These are phyloP conservation scores for Saussurea involucrata DNA, from an alignment of 129 eudicot species.

Conservation along the genomic window DNA sequence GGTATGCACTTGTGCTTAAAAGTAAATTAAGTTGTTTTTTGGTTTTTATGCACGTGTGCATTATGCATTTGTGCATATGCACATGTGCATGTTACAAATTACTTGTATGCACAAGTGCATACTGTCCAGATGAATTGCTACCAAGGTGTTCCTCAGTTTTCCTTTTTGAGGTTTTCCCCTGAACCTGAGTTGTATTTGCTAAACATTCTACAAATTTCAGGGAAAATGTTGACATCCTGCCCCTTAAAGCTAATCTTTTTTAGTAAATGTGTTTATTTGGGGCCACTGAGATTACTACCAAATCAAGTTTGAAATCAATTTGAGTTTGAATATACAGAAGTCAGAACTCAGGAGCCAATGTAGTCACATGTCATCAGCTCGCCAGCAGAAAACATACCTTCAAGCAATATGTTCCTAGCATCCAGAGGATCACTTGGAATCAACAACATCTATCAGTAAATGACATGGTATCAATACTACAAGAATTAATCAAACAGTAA, in stretches of 20 bases:
- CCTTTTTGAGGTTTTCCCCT: too few relatives aligned
- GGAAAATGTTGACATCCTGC: neutral
- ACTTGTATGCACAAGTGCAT: too few relatives aligned
- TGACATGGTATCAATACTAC: constrained; percentile 16
- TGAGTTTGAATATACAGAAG: neutral
- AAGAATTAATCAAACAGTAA: constrained; percentile 7
- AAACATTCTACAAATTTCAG: neutral
- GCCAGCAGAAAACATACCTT: constrained; percentile 49
- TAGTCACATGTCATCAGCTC: neutral
- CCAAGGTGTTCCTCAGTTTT: too few relatives aligned
- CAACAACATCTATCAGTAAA: constrained; percentile 56
- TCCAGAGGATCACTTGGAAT: constrained; percentile 97
- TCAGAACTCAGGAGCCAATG: neutral
- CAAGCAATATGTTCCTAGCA: constrained; percentile 90
- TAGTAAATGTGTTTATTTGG: too few relatives aligned
- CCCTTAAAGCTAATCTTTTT: neutral
- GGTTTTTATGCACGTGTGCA: too few relatives aligned
- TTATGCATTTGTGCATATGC: too few relatives aligned
- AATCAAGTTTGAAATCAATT: neutral
- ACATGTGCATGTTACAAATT: too few relatives aligned
- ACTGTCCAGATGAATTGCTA: too few relatives aligned
- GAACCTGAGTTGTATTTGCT: neutral
- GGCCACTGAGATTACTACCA: neutral
- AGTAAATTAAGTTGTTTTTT: too few relatives aligned
- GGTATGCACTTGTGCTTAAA: too few relatives aligned